phyloP scores from a whole-genome alignment of 2,329 filamentous ascomycete genomes.

The Gnomoniopsis sp. region DNA sequence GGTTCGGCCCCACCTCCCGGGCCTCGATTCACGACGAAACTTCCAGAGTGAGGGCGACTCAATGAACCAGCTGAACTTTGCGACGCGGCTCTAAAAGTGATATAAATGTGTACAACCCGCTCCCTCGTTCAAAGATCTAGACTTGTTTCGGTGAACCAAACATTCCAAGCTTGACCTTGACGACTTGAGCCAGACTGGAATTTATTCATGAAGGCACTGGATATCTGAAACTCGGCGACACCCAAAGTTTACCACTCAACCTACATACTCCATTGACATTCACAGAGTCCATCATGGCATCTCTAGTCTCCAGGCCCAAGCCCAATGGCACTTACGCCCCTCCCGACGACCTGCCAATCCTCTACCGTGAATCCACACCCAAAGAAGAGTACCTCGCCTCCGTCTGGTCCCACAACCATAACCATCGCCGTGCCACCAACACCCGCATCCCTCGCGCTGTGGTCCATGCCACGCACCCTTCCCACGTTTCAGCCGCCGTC shows the following conservation, averaged over 20 bases:
- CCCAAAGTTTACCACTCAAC: not conserved
- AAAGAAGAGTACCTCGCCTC: slow-evolving; percentile 16
- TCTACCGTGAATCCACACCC: slow-evolving; percentile 21
- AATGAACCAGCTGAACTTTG: too few relatives aligned
- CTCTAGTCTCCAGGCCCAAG: not conserved
- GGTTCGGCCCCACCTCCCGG: not conserved
- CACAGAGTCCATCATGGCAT: not conserved
- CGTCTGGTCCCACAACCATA: slow-evolving; percentile 39
- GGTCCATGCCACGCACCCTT: slow-evolving; percentile 32
- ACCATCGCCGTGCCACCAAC: slow-evolving; percentile 29
- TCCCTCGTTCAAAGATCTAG: too few relatives aligned
- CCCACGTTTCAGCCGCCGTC: slow-evolving; percentile 35
- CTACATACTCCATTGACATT: not conserved
- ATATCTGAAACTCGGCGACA: too few relatives aligned
- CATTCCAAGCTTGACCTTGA: too few relatives aligned
- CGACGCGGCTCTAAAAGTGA: too few relatives aligned
- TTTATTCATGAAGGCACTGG: too few relatives aligned
- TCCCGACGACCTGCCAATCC: slow-evolving; percentile 13
- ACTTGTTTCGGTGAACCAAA: too few relatives aligned
- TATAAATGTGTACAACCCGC: too few relatives aligned
- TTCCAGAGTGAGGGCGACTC: not conserved
- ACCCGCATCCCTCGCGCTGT: slow-evolving; percentile 38
- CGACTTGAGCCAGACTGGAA: too few relatives aligned
- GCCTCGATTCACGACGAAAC: too few relatives aligned
- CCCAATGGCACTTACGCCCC: not conserved